A percentile compares a stretch with the other conserved stretches of the same genome.
phyloP scores from a whole-genome alignment of 2,329 filamentous ascomycete genomes.

The Coleophoma eucalyptorum region DNA sequence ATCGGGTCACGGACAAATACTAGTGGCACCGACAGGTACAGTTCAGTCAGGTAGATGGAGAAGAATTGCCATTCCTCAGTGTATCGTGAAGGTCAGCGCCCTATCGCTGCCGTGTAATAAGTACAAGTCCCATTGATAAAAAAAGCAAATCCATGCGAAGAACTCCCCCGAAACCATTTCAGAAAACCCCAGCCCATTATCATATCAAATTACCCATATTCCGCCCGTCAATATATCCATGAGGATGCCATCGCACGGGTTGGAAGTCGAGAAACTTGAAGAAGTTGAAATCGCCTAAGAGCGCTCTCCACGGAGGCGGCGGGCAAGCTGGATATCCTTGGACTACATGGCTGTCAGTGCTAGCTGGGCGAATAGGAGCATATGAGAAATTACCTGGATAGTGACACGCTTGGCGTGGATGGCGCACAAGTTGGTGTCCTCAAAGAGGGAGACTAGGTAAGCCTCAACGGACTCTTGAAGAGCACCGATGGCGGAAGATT shows the following conservation, averaged over 20 bases:
- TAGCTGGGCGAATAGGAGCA: constrained; percentile 5
- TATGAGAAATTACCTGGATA: constrained; percentile 42
- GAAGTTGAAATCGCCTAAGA: constrained; percentile 48
- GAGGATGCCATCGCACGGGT: background rate
- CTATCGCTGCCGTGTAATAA: background rate
- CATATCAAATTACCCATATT: background rate
- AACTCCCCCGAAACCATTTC: background rate
- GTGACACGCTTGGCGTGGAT: constrained; percentile 99
- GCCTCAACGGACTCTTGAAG: constrained; percentile 99
- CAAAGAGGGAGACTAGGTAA: constrained; percentile 96
- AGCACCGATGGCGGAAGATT: constrained; percentile 95
- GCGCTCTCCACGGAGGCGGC: constrained; percentile 90
- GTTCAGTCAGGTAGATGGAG: background rate
- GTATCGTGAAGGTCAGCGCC: background rate
- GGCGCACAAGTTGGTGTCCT: constrained; percentile 94
- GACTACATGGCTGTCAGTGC: constrained; percentile 23
- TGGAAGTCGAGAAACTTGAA: background rate
- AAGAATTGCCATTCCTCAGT: background rate
- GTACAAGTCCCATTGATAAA: background rate
- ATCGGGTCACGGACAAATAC: no score
- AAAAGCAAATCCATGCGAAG: background rate
- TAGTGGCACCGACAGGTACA: no score
- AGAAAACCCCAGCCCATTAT: background rate
- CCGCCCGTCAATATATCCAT: background rate
- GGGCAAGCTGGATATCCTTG: constrained; percentile 96